Evolutionary conservation across 2,329 filamentous ascomycete genomes (phyloP), one percentile per base, ranked within the genome.

Genomic region (Fonsecaea nubica): DNA sequence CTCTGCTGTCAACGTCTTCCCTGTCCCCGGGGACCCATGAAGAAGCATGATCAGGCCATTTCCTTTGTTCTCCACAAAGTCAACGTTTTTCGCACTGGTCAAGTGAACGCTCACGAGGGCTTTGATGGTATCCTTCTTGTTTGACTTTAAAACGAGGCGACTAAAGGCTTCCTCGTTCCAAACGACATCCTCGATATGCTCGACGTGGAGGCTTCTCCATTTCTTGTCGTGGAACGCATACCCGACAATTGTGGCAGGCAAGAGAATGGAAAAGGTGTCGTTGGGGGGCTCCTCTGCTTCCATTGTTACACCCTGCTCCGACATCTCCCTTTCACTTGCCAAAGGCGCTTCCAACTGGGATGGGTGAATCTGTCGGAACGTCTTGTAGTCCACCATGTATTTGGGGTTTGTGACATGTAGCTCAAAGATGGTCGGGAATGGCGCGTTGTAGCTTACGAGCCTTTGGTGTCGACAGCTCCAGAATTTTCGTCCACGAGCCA

Each of bases 1-100:
- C 54, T 79, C 76, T 0, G 77, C 79, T 1, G 78, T 80, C 36
- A 77, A 73, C 1, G 78, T 79, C 71, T 81, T 80, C 3, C 79
- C 79, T 3, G 77, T 78, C 0, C 79, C 78, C 0, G 79, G 77
- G 0, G 74, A 73, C 0, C 79, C 78, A 60, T 75, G 76, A 64
- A 81, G 74, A 3, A 80, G 74, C 38, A 79, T 70, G 8, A 79
- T 74, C 0, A 80, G 68, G 0, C 77, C 77, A 9, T 76, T 25
- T 72, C 75, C 79, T 74, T 80, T 40, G 73, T 76, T 52, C 77
- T 73, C 56, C 33, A 80, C 76, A 1, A 81, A 57, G 48, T 81
- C 79, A 0, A 76, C 73, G 13, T 69, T 69, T n/a, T 71, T 63
- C 12, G 74, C 71, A 6, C 62, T 64, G 60, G 63, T 58, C 15